phyloP scores from a whole-genome alignment of 495 filamentous ascomycete species.

The Hypoxylon intermedium region DNA sequence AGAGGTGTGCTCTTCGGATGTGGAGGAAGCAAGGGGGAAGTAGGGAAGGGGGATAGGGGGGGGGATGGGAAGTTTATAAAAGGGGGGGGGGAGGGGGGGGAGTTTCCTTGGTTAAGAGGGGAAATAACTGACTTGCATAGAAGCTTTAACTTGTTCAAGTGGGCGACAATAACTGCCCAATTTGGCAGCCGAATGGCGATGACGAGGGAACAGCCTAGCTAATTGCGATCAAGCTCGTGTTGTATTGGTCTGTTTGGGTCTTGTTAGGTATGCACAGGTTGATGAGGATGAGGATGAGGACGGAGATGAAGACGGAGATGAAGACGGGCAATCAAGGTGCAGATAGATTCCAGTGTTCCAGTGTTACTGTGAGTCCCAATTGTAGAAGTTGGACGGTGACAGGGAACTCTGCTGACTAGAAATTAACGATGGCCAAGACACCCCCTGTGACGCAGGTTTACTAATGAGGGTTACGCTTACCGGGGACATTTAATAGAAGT shows the following conservation, averaged over 20 bases:
- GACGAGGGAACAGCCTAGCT: conserved; percentile 1
- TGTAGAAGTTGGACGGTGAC: conserved; percentile 7
- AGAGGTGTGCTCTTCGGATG: no score
- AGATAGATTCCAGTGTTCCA: not conserved
- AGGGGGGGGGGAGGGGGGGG: conserved; percentile 21
- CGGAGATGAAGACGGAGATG: not conserved
- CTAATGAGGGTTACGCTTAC: conserved; percentile 20
- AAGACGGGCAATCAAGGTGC: not conserved
- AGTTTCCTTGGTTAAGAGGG: not conserved
- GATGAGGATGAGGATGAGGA: not conserved
- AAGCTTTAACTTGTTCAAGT: conserved; percentile 3
- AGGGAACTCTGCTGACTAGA: conserved; percentile 13
- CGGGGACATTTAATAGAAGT: no score
- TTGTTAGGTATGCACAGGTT: not conserved
- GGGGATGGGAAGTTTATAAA: conserved; percentile 37
- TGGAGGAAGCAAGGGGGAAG: no score
- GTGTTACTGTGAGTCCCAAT: conserved; percentile 1
- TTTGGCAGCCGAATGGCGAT: conserved; percentile 1
- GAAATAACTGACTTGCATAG: conserved; percentile 7
- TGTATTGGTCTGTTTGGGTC: conserved; percentile 3
- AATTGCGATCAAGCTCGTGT: not conserved
- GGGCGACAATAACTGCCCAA: conserved; percentile 10
- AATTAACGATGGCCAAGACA: conserved; percentile 15
- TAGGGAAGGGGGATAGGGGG: conserved; percentile 1
- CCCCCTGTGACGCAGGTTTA: conserved; percentile 26